Evolutionary conservation across 2,329 filamentous ascomycete genomes (phyloP).

Genomic region (Aspergillus phoenicis): DNA sequence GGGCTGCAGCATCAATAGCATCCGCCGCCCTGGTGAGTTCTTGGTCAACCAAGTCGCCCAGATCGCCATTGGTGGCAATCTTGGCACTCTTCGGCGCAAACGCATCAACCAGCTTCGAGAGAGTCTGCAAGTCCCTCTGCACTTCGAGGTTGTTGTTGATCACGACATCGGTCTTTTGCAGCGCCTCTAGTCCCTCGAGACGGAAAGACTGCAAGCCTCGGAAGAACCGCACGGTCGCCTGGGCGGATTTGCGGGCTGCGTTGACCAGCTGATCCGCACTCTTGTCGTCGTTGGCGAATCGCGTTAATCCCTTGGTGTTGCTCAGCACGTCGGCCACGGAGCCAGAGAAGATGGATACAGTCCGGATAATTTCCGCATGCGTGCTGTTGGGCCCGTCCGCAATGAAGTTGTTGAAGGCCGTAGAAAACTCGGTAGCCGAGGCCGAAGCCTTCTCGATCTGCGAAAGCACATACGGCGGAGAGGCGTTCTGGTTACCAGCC

Average conservation of each 20-base stretch:
- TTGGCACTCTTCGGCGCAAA: conserved; percentile 88
- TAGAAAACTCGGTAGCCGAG: conserved; percentile 95
- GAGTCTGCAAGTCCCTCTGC: conserved; percentile 86
- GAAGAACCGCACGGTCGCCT: conserved; percentile 92
- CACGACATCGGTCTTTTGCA: conserved; percentile 94
- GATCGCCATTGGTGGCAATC: conserved; percentile 75
- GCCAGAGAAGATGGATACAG: conserved; percentile 85
- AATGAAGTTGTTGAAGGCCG: conserved; percentile 97
- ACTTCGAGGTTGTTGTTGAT: conserved; percentile 98
- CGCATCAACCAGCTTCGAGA: conserved; percentile 89
- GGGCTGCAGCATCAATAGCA: conserved; percentile 89
- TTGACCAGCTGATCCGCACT: conserved; percentile 84
- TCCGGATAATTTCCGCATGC: conserved; percentile 89
- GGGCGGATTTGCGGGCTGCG: conserved; percentile 79
- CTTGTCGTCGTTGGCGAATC: conserved; percentile 93
- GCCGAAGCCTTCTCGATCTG: conserved; percentile 96
- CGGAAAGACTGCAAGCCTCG: conserved; percentile 90
- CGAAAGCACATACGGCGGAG: conserved; percentile 89
- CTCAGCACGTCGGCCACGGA: conserved; percentile 90
- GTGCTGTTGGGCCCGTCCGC: conserved; percentile 91
- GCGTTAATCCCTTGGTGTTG: conserved; percentile 92
- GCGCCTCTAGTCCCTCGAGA: conserved; percentile 82
- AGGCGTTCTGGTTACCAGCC: conserved; percentile 96
- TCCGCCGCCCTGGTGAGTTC: conserved; percentile 93
- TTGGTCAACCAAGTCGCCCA: conserved; percentile 88